Evolutionary conservation across 140 eudicot genomes (phyloP).

Genomic region (Bidens hawaiensis): DNA sequence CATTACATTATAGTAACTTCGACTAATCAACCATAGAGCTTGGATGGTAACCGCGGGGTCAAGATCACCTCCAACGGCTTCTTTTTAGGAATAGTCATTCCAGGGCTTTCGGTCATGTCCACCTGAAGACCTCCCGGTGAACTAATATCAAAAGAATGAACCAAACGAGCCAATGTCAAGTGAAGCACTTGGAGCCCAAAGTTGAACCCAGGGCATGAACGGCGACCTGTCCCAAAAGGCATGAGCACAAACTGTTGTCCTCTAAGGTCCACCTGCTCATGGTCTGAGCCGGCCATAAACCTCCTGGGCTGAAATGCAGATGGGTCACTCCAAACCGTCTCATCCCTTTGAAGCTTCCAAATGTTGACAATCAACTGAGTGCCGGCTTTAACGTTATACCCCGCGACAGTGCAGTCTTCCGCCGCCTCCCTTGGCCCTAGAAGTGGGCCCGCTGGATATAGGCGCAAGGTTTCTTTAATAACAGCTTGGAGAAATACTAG

Average conservation of each 20-base stretch:
- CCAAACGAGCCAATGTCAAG: constrained; percentile 22
- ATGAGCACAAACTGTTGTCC: constrained; percentile 34
- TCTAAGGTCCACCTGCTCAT: constrained; percentile 24
- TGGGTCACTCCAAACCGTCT: constrained; percentile 28
- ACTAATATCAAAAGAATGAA: constrained; percentile 26
- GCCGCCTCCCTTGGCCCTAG: constrained; percentile 25
- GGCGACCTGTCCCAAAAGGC: constrained; percentile 33
- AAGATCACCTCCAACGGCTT: constrained; percentile 23
- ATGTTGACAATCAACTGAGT: constrained; percentile 23
- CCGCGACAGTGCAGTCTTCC: constrained; percentile 30
- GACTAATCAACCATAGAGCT: constrained; percentile 4
- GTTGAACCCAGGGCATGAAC: no score
- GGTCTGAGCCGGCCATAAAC: constrained; percentile 18
- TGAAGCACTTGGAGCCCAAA: no score
- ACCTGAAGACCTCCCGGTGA: neutral
- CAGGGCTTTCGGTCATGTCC: constrained; percentile 31
- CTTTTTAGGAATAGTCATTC: constrained; percentile 24
- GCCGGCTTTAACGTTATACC: constrained; percentile 25
- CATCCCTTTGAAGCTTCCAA: constrained; percentile 32
- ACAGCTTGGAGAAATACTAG: constrained; percentile 28
- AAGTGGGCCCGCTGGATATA: constrained; percentile 23
- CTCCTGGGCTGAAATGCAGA: constrained; percentile 24
- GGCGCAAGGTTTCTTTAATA: constrained; percentile 25
- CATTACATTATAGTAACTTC: neutral
- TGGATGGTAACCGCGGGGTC: constrained; percentile 22